Evolutionary conservation across 2,329 filamentous ascomycete genomes (phyloP).

Genomic region (Tolypocladium sp.): DNA sequence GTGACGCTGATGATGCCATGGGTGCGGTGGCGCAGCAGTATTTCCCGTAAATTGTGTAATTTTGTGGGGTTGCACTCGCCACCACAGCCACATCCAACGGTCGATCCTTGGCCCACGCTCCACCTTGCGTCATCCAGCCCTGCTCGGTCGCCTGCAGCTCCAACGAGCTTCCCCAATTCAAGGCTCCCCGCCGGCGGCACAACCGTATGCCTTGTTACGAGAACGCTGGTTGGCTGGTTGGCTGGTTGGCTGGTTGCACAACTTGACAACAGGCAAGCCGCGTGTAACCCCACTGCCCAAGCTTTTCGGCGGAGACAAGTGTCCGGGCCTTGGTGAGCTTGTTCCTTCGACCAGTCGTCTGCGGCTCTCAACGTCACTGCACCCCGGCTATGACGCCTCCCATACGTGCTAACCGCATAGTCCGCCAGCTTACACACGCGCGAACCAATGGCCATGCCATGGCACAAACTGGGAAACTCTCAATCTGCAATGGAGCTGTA

Average conservation of each 20-base stretch:
- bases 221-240: no score
- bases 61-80: conserved; percentile 1
- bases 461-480: neutral
- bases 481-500: neutral
- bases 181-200: neutral
- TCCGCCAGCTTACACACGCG: neutral
- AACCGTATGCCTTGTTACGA: neutral
- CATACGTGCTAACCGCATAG: neutral
- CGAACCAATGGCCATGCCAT: neutral
- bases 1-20: neutral
- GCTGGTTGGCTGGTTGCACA: neutral
- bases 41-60: neutral
- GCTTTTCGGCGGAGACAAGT: neutral
- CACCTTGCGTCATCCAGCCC: neutral
- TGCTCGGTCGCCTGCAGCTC: neutral
- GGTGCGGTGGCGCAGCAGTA: neutral
- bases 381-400: conserved; percentile 1
- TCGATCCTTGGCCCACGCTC: neutral
- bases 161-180: neutral
- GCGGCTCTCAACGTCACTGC: neutral
- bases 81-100: neutral
- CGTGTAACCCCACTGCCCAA: neutral
- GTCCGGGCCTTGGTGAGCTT: conserved; percentile 4
- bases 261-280: neutral
- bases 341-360: neutral